Percentiles rank a stretch among this genome's conserved stretches.
Conservation (phyloP, 1,284 basidiomycete species). For the Pseudozyma sp. region DNA sequence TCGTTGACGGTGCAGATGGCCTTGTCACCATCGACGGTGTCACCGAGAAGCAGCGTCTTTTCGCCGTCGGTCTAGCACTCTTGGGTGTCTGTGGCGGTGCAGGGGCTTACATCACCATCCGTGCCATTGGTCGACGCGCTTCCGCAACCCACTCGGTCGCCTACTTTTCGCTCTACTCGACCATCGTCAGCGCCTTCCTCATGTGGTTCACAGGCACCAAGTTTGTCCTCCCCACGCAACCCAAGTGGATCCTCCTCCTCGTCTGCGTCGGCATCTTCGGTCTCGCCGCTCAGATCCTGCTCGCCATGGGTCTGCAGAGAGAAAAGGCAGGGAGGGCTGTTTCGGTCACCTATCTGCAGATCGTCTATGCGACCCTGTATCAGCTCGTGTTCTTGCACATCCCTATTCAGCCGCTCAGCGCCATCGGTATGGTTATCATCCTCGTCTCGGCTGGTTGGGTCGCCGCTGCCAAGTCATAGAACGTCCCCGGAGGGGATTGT, state of each 20-base stretch:
- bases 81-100: slow-evolving; percentile 76
- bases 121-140: slow-evolving; percentile 79
- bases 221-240: slow-evolving; percentile 40
- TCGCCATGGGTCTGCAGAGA: slow-evolving; percentile 52
- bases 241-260: slow-evolving; percentile 48
- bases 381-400: slow-evolving; percentile 51
- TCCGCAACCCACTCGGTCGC: slow-evolving; percentile 80
- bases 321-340: slow-evolving; percentile 54
- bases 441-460: slow-evolving; percentile 51
- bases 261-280: slow-evolving; percentile 56
- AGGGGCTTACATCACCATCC: slow-evolving; percentile 76
- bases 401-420: slow-evolving; percentile 46
- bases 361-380: slow-evolving; percentile 46
- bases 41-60: slow-evolving; percentile 71
- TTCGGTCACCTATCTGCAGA: slow-evolving; percentile 46
- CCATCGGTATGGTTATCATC: slow-evolving; percentile 47
- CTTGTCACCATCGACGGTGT: slow-evolving; percentile 21
- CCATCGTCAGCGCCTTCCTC: slow-evolving; percentile 72
- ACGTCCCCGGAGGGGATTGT: too few relatives aligned
- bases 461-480: slow-evolving; percentile 30
- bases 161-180: slow-evolving; percentile 77
- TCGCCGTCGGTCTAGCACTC: slow-evolving; percentile 74
- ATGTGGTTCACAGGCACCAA: slow-evolving; percentile 43
- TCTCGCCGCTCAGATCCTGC: slow-evolving; percentile 50
- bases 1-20: slow-evolving; percentile 2